Evolutionary conservation across 768 basidiomycete species (phyloP), one percentile per base, ranked within the genome.

Genomic region (Xerocomellus intermedius): DNA sequence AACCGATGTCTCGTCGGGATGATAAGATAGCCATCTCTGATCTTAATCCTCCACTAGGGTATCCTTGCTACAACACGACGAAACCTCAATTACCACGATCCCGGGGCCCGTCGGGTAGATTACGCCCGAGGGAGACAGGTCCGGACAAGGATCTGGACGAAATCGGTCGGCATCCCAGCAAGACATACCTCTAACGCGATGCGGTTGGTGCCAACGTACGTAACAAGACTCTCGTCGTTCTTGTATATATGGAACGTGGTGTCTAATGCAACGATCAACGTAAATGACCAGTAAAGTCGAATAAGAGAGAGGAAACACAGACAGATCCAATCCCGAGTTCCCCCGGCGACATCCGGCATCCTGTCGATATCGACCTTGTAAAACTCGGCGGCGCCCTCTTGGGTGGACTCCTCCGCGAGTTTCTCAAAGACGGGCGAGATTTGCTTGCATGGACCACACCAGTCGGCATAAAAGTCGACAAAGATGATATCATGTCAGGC

Each of bases 341-440:
- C n/a, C n/a, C n/a, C n/a, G n/a, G n/a, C n/a, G n/a, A n/a, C n/a
- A n/a, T n/a, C n/a, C n/a, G n/a, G n/a, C n/a, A n/a, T n/a, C n/a
- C n/a, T n/a, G n/a, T n/a, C 75, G 22, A 87, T 79, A 59, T 92
- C 82, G 56, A 89, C 79, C 68, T 87, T 89, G 77, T 82, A 86
- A 73, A 88, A 91, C 17, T 74, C 74, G 55, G 84, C 14, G 17
- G 24, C 26, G 26, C 60, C 66, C 2, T 63, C 50, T 42, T 55
- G 58, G 3, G 63, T 57, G 0, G 47, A 39, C 13, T 58, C 8
- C 2, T 8, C 0, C 2, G 54, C 55, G 5, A 55, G 26, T 0
- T 6, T 0, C 2, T 57, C 19, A 13, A 70, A 69, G 2, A 4
- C 2, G 17, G 66, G 66, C 0, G 59, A 55, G 2, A 65, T 64